Base-by-base conservation (phyloP, 495 filamentous ascomycete species). In the Hyaloscypha finlandica region DNA sequence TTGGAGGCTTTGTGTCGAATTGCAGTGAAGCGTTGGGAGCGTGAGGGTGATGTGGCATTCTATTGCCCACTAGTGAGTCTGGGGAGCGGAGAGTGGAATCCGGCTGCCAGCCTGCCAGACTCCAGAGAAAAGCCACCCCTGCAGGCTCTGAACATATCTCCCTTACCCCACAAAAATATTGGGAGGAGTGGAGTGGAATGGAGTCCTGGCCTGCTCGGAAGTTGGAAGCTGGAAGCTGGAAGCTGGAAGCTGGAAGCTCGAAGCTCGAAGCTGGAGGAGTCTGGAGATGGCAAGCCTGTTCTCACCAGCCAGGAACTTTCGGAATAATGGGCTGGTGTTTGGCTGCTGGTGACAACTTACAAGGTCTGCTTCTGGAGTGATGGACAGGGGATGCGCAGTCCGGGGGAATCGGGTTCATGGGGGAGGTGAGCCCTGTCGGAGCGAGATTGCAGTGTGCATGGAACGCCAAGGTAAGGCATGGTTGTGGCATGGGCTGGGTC, bases 371-470 rank as follows among this genome's bases (percentile, higher is more conserved):
- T 37, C 35, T 37, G 42, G 42, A 19, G 42, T 12, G 42, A 48
- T 48, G 42, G 8, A 48, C 42, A 48, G 16, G 42, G 42, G 42
- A 48, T 6, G 4, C 42, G 42, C 42, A 48, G 42, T 48, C 42
- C 42, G 42, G 42, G 42, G 42, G 42, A 48, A 48, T 48, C 42
- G 42, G 42, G 42, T 48, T 48, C 42, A 48, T 48, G 42, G 42
- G 42, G 9, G 16, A 16, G 9, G 4, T 48, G 42, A 19, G 42
- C 42, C 42, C 42, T 48, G 42, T 48, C 42, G 42, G 9, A 48
- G 42, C 42, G 16, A 37, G 16, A 48, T 48, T 48, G 42, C 42
- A 48, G 42, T 48, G 42, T 48, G 42, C 42, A 48, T 48, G 9
- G 35, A 6, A 37, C 3, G 35, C 8, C 35, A 37, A 37, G 35